These are phyloP conservation scores for Aspergillus pseudoglaucus DNA, from an alignment of 2,329 filamentous ascomycete species.

Conservation along the genomic window DNA sequence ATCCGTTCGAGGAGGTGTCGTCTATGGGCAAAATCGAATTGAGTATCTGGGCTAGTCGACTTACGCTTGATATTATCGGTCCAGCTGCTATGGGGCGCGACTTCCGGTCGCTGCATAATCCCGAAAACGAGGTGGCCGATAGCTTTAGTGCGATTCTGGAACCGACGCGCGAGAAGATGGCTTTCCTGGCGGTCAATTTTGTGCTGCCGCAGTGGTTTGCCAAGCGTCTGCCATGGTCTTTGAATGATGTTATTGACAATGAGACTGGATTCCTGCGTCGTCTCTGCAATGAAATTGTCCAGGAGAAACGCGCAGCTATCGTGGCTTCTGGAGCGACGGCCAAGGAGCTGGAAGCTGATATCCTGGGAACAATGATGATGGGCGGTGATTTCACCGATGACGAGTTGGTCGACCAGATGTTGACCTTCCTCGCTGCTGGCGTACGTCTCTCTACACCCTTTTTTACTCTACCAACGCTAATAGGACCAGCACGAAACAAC, in stretches of 20 bases:
- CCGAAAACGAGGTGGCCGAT: constrained; percentile 46
- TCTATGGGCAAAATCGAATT: constrained; percentile 28
- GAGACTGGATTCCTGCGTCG: constrained; percentile 26
- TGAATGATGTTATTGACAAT: constrained; percentile 24
- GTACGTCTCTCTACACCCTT: constrained; percentile 12
- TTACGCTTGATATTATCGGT: constrained; percentile 55
- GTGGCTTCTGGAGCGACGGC: constrained; percentile 31
- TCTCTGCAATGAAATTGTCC: constrained; percentile 30
- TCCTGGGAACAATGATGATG: constrained; percentile 33
- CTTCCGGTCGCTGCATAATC: constrained; percentile 47
- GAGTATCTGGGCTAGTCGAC: constrained; percentile 36
- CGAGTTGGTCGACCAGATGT: constrained; percentile 37
- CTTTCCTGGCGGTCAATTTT: constrained; percentile 39
- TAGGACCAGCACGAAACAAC: constrained; percentile 48
- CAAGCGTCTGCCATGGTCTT: constrained; percentile 36
- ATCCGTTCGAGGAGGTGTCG: constrained; percentile 23
- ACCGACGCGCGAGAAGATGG: constrained; percentile 37
- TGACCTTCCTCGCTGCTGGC: constrained; percentile 37
- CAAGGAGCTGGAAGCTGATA: constrained; percentile 29
- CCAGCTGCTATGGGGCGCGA: constrained; percentile 52
- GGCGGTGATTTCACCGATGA: constrained; percentile 33
- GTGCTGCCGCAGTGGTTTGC: constrained; percentile 49
- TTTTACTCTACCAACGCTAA: constrained; percentile 3
- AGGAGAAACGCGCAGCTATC: constrained; percentile 25
- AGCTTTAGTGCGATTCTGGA: constrained; percentile 49